These are phyloP conservation scores for Saccharomyces hybrid DNA, from an alignment of 1,139 yeast species.

Conservation along the genomic window DNA sequence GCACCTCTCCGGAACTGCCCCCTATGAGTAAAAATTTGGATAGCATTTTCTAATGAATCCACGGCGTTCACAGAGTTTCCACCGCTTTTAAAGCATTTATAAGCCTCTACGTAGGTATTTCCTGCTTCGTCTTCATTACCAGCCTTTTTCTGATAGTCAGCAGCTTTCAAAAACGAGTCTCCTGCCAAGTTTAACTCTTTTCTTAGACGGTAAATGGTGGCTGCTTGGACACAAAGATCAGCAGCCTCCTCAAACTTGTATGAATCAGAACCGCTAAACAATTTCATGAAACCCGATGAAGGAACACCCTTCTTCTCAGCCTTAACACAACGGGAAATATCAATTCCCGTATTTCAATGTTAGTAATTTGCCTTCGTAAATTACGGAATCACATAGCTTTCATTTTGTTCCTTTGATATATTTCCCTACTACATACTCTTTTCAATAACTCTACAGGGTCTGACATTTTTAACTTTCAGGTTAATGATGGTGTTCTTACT, in stretches of 20 bases:
- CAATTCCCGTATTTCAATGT: conserved; percentile 2
- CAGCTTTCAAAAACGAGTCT: conserved; percentile 75
- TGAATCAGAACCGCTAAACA: conserved; percentile 53
- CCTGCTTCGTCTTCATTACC: conserved; percentile 88
- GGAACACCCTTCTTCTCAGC: conserved; percentile 67
- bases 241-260: conserved; percentile 83
- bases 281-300: conserved; percentile 64
- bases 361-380: conserved; percentile 1
- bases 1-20: conserved; percentile 98
- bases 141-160: conserved; percentile 66
- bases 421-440: conserved; percentile 10
- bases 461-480: conserved; percentile 14
- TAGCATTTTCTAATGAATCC: conserved; percentile 65
- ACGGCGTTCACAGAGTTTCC: conserved; percentile 72
- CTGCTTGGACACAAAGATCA: conserved; percentile 85
- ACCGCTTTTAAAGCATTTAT: conserved; percentile 70
- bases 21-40: conserved; percentile 72
- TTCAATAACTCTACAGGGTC: conserved; percentile 21
- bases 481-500: neutral
- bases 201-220: conserved; percentile 70
- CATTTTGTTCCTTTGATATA: neutral
- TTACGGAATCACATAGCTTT: neutral
- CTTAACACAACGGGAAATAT: conserved; percentile 27
- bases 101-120: conserved; percentile 83
- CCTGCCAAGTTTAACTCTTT: conserved; percentile 72